These are phyloP conservation scores for Plasmopara viticola DNA, from an alignment of 352 stramenopile species.

Conservation along the genomic window DNA sequence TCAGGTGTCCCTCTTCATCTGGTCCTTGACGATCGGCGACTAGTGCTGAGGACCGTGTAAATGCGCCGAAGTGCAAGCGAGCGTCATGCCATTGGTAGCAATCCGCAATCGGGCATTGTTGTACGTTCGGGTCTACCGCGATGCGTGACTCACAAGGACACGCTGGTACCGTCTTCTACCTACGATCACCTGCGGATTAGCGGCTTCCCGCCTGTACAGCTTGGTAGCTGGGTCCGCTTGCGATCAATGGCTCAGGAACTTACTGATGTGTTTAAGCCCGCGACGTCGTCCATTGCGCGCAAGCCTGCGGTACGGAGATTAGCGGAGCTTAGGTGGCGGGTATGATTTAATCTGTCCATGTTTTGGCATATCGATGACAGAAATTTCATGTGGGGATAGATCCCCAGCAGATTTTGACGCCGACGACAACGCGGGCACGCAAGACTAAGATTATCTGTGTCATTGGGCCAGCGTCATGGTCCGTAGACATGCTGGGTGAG, in stretches of 20 bases:
- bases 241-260: slow-evolving; percentile 62
- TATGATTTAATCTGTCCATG: slow-evolving; percentile 5
- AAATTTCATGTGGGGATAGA: slow-evolving; percentile 66
- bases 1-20: not conserved
- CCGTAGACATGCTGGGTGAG: slow-evolving; percentile 90
- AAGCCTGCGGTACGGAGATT: slow-evolving; percentile 27
- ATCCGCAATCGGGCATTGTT: slow-evolving; percentile 7
- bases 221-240: slow-evolving; percentile 60
- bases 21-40: too few relatives aligned
- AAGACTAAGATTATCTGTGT: slow-evolving; percentile 99
- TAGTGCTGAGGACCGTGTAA: slow-evolving; percentile 1
- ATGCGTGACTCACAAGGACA: slow-evolving; percentile 26
- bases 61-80: slow-evolving; percentile 25
- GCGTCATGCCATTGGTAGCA: slow-evolving; percentile 6
- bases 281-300: slow-evolving; percentile 30
- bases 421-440: slow-evolving; percentile 42
- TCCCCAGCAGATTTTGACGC: slow-evolving; percentile 63
- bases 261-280: slow-evolving; percentile 32
- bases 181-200: slow-evolving; percentile 35
- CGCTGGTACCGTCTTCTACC: slow-evolving; percentile 15
- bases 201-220: slow-evolving; percentile 50
- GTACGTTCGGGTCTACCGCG: slow-evolving; percentile 10
- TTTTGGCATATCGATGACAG: slow-evolving; percentile 17
- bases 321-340: slow-evolving; percentile 5
- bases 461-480: slow-evolving; percentile 96